Evolutionary conservation across 2,329 filamentous ascomycete species (phyloP).

Genomic region (Penicillium sp.): DNA sequence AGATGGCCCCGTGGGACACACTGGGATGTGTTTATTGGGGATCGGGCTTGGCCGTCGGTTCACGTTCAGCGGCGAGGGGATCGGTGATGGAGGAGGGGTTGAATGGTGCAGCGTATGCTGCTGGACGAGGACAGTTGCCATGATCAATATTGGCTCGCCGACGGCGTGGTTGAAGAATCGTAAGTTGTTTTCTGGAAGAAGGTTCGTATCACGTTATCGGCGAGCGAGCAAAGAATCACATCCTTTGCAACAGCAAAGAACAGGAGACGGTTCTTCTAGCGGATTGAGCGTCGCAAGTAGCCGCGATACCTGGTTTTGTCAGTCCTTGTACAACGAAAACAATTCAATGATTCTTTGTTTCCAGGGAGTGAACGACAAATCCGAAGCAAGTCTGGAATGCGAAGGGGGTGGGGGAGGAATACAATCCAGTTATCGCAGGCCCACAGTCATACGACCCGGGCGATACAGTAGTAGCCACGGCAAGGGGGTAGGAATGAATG

Average conservation of each 20-base stretch:
- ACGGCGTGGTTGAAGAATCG: constrained; percentile 5
- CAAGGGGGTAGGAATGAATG: constrained; percentile 19
- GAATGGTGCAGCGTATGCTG: constrained; percentile 51
- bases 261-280: background rate
- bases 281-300: background rate
- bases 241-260: constrained; percentile 15
- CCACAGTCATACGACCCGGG: constrained; percentile 12
- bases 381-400: constrained; percentile 10
- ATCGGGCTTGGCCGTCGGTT: constrained; percentile 66
- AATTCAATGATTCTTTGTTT: background rate
- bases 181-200: background rate
- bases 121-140: constrained; percentile 55
- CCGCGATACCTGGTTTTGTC: background rate
- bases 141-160: constrained; percentile 23
- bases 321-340: background rate
- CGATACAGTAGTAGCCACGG: constrained; percentile 14
- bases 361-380: constrained; percentile 5
- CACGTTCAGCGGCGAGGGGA: constrained; percentile 58
- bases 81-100: constrained; percentile 51
- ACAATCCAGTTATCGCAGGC: constrained; percentile 6
- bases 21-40: constrained; percentile 89
- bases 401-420: constrained; percentile 7
- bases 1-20: constrained; percentile 79
- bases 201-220: constrained; percentile 9
- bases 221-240: constrained; percentile 20